Percentiles rank a stretch among this genome's conserved stretches.
These are phyloP conservation scores for Prosopis cineraria DNA, from an alignment of 306 rosid species.

Conservation along the genomic window DNA sequence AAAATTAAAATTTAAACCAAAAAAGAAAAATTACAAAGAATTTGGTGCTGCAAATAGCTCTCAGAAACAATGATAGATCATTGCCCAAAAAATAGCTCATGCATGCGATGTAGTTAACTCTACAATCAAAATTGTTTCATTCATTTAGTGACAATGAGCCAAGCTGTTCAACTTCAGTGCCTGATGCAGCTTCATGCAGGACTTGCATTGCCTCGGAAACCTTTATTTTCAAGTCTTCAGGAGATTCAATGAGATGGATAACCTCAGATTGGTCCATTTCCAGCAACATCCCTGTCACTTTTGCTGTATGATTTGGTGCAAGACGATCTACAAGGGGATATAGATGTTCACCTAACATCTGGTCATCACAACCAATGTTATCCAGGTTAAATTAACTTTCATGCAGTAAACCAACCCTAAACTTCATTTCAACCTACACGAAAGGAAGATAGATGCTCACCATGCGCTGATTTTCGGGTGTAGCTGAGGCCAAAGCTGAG, in stretches of 20 bases:
- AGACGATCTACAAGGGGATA: constrained; percentile 83
- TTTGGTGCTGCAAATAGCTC: constrained; percentile 21
- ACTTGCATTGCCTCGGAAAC: constrained; percentile 90
- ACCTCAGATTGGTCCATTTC: constrained; percentile 99
- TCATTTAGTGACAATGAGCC: constrained; percentile 53
- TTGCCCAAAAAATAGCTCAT: constrained; percentile 33
- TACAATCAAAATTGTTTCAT: constrained; percentile 36
- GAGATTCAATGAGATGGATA: constrained; percentile 89
- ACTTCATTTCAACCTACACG: neutral
- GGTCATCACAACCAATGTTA: constrained; percentile 30
- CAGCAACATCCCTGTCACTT: constrained; percentile 90
- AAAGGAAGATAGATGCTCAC: constrained; percentile 40
- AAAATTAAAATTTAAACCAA: neutral
- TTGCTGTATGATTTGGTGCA: constrained; percentile 58
- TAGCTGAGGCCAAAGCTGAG: constrained; percentile 82
- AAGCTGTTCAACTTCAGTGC: constrained; percentile 63
- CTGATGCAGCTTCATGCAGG: constrained; percentile 59
- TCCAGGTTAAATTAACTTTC: constrained; percentile 12
- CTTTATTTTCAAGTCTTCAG: constrained; percentile 76
- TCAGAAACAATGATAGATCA: constrained; percentile 29
- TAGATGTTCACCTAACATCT: constrained; percentile 89
- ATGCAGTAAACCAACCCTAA: neutral
- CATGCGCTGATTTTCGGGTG: constrained; percentile 71
- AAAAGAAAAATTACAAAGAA: constrained; percentile 7
- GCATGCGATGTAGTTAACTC: constrained; percentile 8